phyloP scores from a whole-genome alignment of 306 rosid species.

The Cyamopsis tetragonoloba region DNA sequence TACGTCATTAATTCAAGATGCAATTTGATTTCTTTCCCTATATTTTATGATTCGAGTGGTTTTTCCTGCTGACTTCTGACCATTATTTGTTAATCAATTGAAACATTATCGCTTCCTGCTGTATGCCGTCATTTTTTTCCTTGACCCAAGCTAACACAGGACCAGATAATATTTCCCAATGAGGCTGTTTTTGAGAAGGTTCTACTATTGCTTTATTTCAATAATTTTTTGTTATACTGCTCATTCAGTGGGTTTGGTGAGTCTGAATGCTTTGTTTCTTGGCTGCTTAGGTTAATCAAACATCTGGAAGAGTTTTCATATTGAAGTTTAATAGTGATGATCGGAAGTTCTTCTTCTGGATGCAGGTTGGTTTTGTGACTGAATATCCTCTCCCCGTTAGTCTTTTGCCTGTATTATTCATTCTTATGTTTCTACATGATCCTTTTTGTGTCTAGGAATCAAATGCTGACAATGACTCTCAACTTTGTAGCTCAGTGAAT shows the following conservation, averaged over 20 bases:
- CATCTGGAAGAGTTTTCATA: slow-evolving; percentile 88
- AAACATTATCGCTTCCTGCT: slow-evolving; percentile 12
- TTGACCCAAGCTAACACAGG: slow-evolving; percentile 61
- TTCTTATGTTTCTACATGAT: slow-evolving; percentile 14
- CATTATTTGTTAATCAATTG: not conserved
- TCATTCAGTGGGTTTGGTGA: slow-evolving; percentile 4
- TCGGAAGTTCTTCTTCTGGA: slow-evolving; percentile 89
- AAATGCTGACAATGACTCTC: slow-evolving; percentile 63
- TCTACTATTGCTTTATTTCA: slow-evolving; percentile 15
- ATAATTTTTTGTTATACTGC: not conserved
- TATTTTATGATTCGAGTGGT: not conserved
- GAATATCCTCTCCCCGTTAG: not conserved
- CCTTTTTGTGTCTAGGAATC: slow-evolving; percentile 59
- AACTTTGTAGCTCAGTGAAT: slow-evolving; percentile 67
- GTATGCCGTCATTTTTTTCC: slow-evolving; percentile 36
- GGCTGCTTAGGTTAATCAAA: slow-evolving; percentile 67
- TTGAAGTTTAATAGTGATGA: slow-evolving; percentile 77
- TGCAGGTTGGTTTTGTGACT: slow-evolving; percentile 63
- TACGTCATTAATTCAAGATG: not conserved
- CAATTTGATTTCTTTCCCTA: not conserved
- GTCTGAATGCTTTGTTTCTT: slow-evolving; percentile 21
- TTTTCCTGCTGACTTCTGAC: not conserved
- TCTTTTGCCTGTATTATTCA: not conserved
- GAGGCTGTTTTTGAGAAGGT: slow-evolving; percentile 97
- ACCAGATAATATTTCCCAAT: slow-evolving; percentile 88